Conservation (phyloP, 768 basidiomycete species). For the Boletus rubroflammeus region DNA sequence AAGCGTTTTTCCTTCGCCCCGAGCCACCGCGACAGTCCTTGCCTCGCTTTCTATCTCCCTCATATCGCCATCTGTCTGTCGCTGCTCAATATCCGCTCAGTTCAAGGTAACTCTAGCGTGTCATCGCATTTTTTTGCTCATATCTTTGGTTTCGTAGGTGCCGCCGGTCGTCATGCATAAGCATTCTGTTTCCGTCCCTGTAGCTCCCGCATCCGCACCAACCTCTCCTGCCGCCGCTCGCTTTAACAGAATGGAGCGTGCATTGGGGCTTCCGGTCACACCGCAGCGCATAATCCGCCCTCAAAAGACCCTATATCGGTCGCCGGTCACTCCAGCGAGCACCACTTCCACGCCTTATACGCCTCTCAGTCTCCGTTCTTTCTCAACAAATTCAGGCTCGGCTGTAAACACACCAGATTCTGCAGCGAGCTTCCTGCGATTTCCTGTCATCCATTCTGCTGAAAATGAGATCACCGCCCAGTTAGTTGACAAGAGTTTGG, state of each 20-base stretch:
- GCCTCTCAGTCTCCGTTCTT: conserved; percentile 64
- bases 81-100: conserved; percentile 11
- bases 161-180: conserved; percentile 27
- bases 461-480: conserved; percentile 32
- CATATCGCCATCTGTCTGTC: conserved; percentile 22
- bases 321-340: conserved; percentile 59
- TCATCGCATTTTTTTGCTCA: conserved; percentile 11
- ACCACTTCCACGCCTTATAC: conserved; percentile 57
- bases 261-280: conserved; percentile 48
- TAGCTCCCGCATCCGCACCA: conserved; percentile 41
- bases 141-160: conserved; percentile 7
- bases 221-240: conserved; percentile 41
- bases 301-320: conserved; percentile 45
- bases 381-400: conserved; percentile 48
- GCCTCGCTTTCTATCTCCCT: conserved; percentile 24
- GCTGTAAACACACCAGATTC: conserved; percentile 57
- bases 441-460: conserved; percentile 42
- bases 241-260: conserved; percentile 30
- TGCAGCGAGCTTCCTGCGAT: conserved; percentile 38
- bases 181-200: conserved; percentile 29
- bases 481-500: conserved; percentile 45
- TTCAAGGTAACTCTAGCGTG: conserved; percentile 20
- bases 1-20: conserved; percentile 9
- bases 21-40: conserved; percentile 20
- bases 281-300: conserved; percentile 57